These are phyloP conservation scores for Lasiodiplodia citricola DNA, from an alignment of 2,329 filamentous ascomycete genomes.

Conservation along the genomic window DNA sequence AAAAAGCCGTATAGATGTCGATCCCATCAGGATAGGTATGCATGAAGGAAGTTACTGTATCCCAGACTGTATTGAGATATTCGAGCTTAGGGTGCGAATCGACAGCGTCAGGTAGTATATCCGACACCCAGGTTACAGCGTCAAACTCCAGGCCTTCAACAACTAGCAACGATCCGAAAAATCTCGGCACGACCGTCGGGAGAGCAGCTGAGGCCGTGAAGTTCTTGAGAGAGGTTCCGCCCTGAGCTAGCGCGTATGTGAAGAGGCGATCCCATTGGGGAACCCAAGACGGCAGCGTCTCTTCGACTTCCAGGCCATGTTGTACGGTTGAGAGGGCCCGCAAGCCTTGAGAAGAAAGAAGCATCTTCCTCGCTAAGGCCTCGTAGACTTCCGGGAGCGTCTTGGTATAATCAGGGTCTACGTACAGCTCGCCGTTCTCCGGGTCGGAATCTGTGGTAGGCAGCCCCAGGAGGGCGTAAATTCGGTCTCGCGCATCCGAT, in stretches of 20 bases:
- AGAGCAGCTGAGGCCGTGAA: not conserved
- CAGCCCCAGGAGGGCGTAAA: conserved; percentile 29
- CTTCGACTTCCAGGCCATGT: conserved; percentile 14
- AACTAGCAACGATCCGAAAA: not conserved
- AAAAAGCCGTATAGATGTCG: conserved; percentile 13
- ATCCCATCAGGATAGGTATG: not conserved
- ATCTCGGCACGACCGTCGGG: not conserved
- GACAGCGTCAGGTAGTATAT: conserved; percentile 1
- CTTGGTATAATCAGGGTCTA: conserved; percentile 29
- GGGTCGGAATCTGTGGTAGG: conserved; percentile 18
- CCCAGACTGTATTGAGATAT: not conserved
- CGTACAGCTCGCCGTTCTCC: conserved; percentile 4
- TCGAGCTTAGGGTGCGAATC: not conserved
- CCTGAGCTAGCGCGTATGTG: conserved; percentile 25
- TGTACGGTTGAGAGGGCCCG: conserved; percentile 30
- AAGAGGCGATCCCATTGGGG: conserved; percentile 28
- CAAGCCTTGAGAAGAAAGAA: conserved; percentile 2
- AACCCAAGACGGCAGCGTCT: conserved; percentile 27
- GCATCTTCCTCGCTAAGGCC: conserved; percentile 17
- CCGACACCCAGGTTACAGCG: not conserved
- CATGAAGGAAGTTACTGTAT: not conserved
- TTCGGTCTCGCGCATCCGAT: conserved; percentile 29
- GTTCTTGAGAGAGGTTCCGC: not conserved
- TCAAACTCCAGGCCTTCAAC: conserved; percentile 7
- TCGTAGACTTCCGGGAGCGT: conserved; percentile 16